These are phyloP conservation scores for Neofusicoccum parvum DNA, from an alignment of 2,329 filamentous ascomycete genomes.

Conservation along the genomic window DNA sequence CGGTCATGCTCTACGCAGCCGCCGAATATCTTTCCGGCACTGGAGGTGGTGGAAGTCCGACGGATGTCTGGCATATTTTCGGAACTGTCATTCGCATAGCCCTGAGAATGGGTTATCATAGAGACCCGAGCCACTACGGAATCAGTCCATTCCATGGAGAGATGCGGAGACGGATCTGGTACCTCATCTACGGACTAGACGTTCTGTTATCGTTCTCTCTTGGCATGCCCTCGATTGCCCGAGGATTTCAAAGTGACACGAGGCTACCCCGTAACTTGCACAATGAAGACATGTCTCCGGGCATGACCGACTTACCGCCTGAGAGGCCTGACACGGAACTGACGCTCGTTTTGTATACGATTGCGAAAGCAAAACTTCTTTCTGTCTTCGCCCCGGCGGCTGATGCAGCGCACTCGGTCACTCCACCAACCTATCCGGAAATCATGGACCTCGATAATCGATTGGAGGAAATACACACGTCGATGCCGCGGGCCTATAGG, in stretches of 20 bases:
- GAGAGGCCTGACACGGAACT: slow-evolving; percentile 23
- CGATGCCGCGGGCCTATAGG: slow-evolving; percentile 40
- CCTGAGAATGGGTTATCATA: slow-evolving; percentile 49
- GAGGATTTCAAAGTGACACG: slow-evolving; percentile 45
- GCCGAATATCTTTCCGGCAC: slow-evolving; percentile 32
- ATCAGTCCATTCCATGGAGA: slow-evolving; percentile 47
- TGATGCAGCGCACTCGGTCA: slow-evolving; percentile 41
- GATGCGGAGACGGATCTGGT: slow-evolving; percentile 52
- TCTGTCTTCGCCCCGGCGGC: slow-evolving; percentile 30
- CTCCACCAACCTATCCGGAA: slow-evolving; percentile 38
- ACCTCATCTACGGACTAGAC: slow-evolving; percentile 47
- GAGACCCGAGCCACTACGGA: slow-evolving; percentile 48
- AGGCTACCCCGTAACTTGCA: slow-evolving; percentile 47
- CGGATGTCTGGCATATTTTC: slow-evolving; percentile 45
- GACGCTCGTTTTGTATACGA: slow-evolving; percentile 19
- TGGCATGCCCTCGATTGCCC: slow-evolving; percentile 53
- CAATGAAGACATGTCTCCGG: slow-evolving; percentile 47
- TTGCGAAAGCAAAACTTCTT: slow-evolving; percentile 21
- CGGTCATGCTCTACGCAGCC: slow-evolving; percentile 23
- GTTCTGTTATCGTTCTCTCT: slow-evolving; percentile 51
- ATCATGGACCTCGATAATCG: slow-evolving; percentile 41
- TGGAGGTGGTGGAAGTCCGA: slow-evolving; percentile 31
- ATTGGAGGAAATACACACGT: slow-evolving; percentile 37
- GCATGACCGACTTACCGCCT: slow-evolving; percentile 38
- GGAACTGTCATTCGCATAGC: slow-evolving; percentile 44